Evolutionary conservation across 2,329 filamentous ascomycete genomes (phyloP).

Genomic region (Fusarium abutilonis): DNA sequence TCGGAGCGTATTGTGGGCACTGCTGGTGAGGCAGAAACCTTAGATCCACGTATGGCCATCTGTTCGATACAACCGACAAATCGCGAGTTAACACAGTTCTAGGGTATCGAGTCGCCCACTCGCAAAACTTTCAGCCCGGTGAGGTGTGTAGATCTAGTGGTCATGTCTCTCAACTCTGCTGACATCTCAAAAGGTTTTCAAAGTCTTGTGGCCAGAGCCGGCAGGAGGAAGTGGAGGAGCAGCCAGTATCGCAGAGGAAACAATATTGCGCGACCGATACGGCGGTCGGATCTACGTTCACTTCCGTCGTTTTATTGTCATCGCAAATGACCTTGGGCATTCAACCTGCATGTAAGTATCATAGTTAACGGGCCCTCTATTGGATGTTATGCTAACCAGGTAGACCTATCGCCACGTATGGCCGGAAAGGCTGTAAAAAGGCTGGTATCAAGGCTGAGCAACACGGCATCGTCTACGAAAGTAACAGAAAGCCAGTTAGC

Average conservation of each 20-base stretch:
- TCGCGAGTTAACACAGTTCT: constrained; percentile 19
- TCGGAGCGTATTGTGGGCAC: constrained; percentile 34
- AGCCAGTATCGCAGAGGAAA: constrained; percentile 48
- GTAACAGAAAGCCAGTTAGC: constrained; percentile 45
- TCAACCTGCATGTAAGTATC: constrained; percentile 64
- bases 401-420: constrained; percentile 67
- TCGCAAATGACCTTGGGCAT: constrained; percentile 62
- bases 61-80: too few relatives aligned
- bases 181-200: constrained; percentile 58
- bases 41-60: constrained; percentile 52
- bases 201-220: constrained; percentile 65
- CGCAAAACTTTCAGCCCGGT: constrained; percentile 53
- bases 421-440: constrained; percentile 62
- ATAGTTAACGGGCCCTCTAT: not conserved
- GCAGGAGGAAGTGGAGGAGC: constrained; percentile 50
- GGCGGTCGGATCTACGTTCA: constrained; percentile 58
- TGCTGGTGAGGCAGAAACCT: constrained; percentile 36
- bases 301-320: constrained; percentile 65
- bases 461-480: constrained; percentile 63
- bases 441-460: constrained; percentile 61
- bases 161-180: not conserved
- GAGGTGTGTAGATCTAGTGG: constrained; percentile 45
- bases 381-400: constrained; percentile 14
- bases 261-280: constrained; percentile 49
- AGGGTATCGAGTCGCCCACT: constrained; percentile 56